Base-by-base conservation (phyloP, 805 yeast species). In the Sugiyamaella marilandica region DNA sequence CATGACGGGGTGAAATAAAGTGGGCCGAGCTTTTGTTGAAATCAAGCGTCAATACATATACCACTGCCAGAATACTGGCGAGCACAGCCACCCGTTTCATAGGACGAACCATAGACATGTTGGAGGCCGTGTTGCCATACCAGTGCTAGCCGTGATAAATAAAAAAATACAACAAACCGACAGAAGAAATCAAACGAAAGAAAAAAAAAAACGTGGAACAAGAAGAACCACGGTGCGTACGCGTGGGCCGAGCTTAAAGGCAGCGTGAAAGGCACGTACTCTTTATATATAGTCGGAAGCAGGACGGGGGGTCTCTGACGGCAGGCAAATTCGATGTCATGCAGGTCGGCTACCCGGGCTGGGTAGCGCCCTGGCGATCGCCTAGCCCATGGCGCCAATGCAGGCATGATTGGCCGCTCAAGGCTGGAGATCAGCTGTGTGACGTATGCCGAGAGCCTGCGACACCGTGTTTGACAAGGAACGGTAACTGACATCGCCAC, bases 351-450 rank as follows among this genome's bases (percentile, higher is more conserved):
- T 21, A 8, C 21, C 21, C 7, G 13, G 24, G 5, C 8, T 39
- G 43, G 43, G 14, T 21, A 10, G 43, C 43, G 43, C 43, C 43
- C 43, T 39, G 43, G 43, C 43, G 43, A 39, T 39, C 43, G 21
- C 43, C 43, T 19, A 39, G 24, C 43, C 43, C 43, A 16, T 7
- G 13, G 13, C 24, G 14, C 19, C 19, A 11, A 21, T 14, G 11
- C 13, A 9, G 37, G 43, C 43, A 39, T 39, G 19, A 39, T 39
- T 39, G 43, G 43, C 11, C 24, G 43, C 24, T 14, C 43, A 39
- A 39, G 43, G 21, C 19, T 39, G 24, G 21, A 16, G 14, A 19
- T 14, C 43, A 14, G 43, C 24, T 39, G 24, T 11, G 19, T 39
- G 43, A 39, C 43, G 43, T 39, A 39, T 4, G 43, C 43, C 43